Evolutionary conservation across 164 flowering plant genomes (phyloP).

Genomic region (Umbellularia californica): DNA sequence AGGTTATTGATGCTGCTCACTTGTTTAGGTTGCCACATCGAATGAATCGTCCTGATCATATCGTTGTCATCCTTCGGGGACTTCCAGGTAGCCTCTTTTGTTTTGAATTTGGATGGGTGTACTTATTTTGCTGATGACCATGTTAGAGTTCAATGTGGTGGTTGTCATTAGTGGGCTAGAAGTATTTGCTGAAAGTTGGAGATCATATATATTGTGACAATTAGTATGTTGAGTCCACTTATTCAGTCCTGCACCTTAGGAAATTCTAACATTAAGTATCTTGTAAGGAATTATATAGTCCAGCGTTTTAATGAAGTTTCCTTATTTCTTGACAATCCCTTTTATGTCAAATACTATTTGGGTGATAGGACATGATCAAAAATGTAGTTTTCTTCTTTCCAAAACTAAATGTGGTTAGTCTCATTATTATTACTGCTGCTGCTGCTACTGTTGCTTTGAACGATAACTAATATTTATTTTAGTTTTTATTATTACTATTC

Average conservation of each 20-base stretch:
- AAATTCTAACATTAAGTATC: neutral
- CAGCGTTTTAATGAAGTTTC: neutral
- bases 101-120: neutral
- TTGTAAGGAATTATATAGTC: neutral
- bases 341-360: too few relatives aligned
- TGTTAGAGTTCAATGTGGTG: neutral
- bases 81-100: conserved; percentile 68
- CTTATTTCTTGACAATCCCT: neutral
- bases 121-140: neutral
- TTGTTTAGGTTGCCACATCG: conserved; percentile 75
- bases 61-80: conserved; percentile 91
- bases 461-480: too few relatives aligned
- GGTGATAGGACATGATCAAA: too few relatives aligned
- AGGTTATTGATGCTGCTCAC: conserved; percentile 60
- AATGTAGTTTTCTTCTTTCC: too few relatives aligned
- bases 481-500: too few relatives aligned
- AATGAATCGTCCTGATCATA: conserved; percentile 75
- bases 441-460: too few relatives aligned
- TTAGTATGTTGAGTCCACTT: neutral
- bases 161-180: neutral
- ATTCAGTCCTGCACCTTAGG: neutral
- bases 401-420: too few relatives aligned
- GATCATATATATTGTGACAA: neutral
- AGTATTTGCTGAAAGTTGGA: neutral
- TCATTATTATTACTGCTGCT: too few relatives aligned